phyloP scores from a whole-genome alignment of 257 asterid species.

The Solanum medicagineum region DNA sequence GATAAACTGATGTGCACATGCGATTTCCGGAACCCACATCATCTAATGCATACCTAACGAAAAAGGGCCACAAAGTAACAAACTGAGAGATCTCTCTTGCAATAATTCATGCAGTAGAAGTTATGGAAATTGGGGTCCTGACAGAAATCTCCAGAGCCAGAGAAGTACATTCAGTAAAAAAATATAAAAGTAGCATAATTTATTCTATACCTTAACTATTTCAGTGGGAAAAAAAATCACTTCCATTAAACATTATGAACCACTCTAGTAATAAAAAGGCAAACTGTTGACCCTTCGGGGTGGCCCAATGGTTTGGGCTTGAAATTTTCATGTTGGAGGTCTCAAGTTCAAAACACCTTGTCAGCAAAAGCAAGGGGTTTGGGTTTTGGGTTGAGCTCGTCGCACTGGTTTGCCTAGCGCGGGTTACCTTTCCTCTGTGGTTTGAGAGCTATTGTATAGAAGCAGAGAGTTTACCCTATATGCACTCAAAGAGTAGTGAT shows the following conservation, averaged over 20 bases:
- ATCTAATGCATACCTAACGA: constrained; percentile 41
- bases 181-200: not conserved
- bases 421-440: too few relatives aligned
- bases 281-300: too few relatives aligned
- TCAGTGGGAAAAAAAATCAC: not conserved
- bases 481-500: too few relatives aligned
- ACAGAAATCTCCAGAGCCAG: not conserved
- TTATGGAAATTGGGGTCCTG: not conserved
- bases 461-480: too few relatives aligned
- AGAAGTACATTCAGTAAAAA: not conserved
- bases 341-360: too few relatives aligned
- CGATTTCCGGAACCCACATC: constrained; percentile 91
- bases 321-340: too few relatives aligned
- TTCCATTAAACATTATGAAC: not conserved
- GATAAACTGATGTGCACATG: constrained; percentile 86
- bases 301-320: too few relatives aligned
- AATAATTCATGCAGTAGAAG: not conserved
- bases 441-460: too few relatives aligned
- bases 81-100: not conserved
- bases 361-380: too few relatives aligned
- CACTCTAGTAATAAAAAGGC: not conserved
- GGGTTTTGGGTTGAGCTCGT: too few relatives aligned
- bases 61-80: not conserved
- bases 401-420: too few relatives aligned
- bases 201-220: not conserved